Percentiles rank a stretch among this genome's conserved stretches.
These are phyloP conservation scores for Viridothelium virens DNA, from an alignment of 495 filamentous ascomycete genomes.

Conservation along the genomic window DNA sequence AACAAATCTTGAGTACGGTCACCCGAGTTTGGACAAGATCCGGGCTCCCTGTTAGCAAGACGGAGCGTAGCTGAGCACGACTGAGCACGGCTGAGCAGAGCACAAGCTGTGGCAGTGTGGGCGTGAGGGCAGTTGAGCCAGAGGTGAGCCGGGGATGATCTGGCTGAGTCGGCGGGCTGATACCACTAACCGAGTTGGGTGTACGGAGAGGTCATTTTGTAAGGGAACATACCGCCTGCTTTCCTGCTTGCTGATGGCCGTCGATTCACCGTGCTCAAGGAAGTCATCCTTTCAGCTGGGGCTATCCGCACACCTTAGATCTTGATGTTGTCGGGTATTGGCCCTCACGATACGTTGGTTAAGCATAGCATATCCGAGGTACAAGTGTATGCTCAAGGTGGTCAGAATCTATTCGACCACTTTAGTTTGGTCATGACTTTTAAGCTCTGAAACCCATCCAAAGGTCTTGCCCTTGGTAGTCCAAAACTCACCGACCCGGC, in stretches of 20 bases:
- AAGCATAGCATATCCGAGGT: slow-evolving; percentile 19
- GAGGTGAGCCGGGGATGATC: background rate
- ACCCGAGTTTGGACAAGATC: no score
- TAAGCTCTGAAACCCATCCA: background rate
- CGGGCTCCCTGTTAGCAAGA: background rate
- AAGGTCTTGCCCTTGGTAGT: background rate
- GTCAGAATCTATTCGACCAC: slow-evolving; percentile 31
- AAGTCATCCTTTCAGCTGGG: slow-evolving; percentile 53
- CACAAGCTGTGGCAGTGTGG: background rate
- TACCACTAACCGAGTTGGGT: background rate
- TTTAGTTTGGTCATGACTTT: background rate
- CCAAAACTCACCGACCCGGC: background rate
- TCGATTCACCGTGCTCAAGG: slow-evolving; percentile 28
- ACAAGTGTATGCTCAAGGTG: slow-evolving; percentile 21
- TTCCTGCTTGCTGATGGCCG: background rate
- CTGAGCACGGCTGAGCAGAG: background rate
- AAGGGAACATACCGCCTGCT: background rate
- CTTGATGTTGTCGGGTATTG: slow-evolving; percentile 30
- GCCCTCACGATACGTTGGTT: slow-evolving; percentile 18
- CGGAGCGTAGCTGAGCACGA: background rate
- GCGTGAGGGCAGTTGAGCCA: background rate
- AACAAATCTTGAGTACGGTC: no score
- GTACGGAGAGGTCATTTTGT: background rate
- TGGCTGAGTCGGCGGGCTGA: background rate
- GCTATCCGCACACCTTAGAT: slow-evolving; percentile 25